These are phyloP conservation scores for Amanita fuliginea DNA, from an alignment of 768 basidiomycete species.

Conservation along the genomic window DNA sequence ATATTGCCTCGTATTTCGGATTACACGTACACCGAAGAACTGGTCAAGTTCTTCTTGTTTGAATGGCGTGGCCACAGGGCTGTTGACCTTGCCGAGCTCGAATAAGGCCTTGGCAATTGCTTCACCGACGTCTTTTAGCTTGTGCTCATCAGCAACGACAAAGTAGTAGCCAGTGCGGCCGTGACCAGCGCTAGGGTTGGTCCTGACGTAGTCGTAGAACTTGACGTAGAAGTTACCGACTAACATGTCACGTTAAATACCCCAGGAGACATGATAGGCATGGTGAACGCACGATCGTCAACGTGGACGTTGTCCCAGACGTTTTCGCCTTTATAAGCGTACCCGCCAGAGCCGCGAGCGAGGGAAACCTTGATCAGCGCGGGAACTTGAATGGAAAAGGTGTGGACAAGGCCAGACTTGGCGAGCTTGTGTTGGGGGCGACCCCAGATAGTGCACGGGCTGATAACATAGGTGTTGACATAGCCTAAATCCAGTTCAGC, in stretches of 20 bases:
- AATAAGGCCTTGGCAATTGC: constrained; percentile 28
- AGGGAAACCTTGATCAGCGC: constrained; percentile 31
- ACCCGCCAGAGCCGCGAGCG: constrained; percentile 36
- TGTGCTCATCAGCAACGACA: constrained; percentile 39
- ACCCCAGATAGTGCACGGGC: constrained; percentile 52
- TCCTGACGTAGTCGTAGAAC: constrained; percentile 27
- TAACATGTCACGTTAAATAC: constrained; percentile 10
- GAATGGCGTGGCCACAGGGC: constrained; percentile 33
- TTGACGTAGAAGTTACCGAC: constrained; percentile 33
- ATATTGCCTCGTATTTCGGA: not conserved
- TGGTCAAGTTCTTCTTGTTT: constrained; percentile 32
- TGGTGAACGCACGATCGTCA: constrained; percentile 31
- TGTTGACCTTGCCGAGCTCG: constrained; percentile 23
- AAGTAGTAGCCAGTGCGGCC: constrained; percentile 46
- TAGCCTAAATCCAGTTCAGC: constrained; percentile 25
- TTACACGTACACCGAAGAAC: constrained; percentile 21
- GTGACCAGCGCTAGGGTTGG: constrained; percentile 22
- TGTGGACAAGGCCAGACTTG: constrained; percentile 40
- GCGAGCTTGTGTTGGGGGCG: constrained; percentile 35
- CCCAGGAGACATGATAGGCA: not conserved
- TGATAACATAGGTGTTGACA: constrained; percentile 37
- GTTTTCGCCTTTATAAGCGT: constrained; percentile 47
- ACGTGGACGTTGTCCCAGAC: constrained; percentile 49
- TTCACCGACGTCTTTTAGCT: constrained; percentile 27
- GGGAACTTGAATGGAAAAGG: constrained; percentile 43